Evolutionary conservation across 768 basidiomycete species (phyloP), one percentile per base, ranked within the genome.

Genomic region (Mycena rosella): DNA sequence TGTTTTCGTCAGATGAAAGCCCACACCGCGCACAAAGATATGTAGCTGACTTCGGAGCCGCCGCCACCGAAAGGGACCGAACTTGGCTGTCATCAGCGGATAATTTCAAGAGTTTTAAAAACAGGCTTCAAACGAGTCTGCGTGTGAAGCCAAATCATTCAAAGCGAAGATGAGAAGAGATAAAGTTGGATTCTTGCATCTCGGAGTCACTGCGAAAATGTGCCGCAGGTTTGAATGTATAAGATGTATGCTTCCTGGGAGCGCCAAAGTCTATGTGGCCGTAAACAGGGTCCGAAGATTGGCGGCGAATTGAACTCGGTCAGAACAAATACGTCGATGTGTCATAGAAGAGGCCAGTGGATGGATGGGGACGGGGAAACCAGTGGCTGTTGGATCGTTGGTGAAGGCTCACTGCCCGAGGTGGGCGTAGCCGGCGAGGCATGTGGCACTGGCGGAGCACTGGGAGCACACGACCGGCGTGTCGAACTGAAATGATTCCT

Each of bases 171-270:
- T 61, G 32, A 36, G 38, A 7, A 42, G 45, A 47, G 44, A 67
- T 67, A 67, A 61, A 26, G 45, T 66, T 65, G 26, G 54, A 60
- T 55, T n/a, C 20, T 27, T 47, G 58, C 42, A 44, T 58, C 49
- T 45, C 26, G 34, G 55, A 65, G 9, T n/a, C 64, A 32, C n/a
- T n/a, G 14, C 7, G 42, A 65, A 65, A 64, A 55, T 48, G 13
- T 11, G 24, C 36, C 20, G 44, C 17, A 54, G 26, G 15, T 26
- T 65, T 63, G 18, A 55, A 48, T 57, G 13, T 34, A 20, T 20
- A 24, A n/a, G n/a, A n/a, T n/a, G n/a, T n/a, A n/a, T n/a, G n/a
- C n/a, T n/a, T n/a, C n/a, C n/a, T n/a, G n/a, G n/a, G 24, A 51
- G 24, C 27, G n/a, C 32, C 48, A 34, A 59, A 65, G 57, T 65